A percentile compares a stretch with the other conserved stretches of the same genome.
Conservation (phyloP, 495 filamentous ascomycete genomes). For the Chaetomidium leptoderma region DNA sequence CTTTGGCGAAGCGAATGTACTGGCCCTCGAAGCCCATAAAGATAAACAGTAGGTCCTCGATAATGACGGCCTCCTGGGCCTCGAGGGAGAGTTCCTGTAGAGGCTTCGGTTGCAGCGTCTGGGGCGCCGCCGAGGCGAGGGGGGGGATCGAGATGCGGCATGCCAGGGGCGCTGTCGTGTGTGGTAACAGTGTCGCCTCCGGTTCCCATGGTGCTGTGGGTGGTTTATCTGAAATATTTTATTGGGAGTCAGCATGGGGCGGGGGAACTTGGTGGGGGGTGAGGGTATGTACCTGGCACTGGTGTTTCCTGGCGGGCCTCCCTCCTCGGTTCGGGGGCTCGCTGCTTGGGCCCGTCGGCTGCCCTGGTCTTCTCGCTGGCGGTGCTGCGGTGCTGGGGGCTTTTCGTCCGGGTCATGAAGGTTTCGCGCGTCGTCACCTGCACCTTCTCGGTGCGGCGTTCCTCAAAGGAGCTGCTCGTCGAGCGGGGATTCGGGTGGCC, state of each 20-base stretch:
- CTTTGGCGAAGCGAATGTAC: slow-evolving; percentile 79
- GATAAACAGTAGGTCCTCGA: slow-evolving; percentile 88
- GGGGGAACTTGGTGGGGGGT: slow-evolving; percentile 1
- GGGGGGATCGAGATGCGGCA: slow-evolving; percentile 81
- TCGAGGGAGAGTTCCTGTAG: slow-evolving; percentile 70
- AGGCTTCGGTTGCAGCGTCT: slow-evolving; percentile 63
- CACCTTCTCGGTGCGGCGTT: slow-evolving; percentile 47
- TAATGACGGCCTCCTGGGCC: slow-evolving; percentile 75
- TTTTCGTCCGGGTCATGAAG: slow-evolving; percentile 56
- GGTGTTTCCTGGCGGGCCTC: slow-evolving; percentile 40
- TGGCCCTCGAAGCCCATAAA: slow-evolving; percentile 99
- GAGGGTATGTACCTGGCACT: slow-evolving; percentile 31
- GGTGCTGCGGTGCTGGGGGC: slow-evolving; percentile 58
- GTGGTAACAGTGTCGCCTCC: slow-evolving; percentile 71
- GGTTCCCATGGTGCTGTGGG: slow-evolving; percentile 62
- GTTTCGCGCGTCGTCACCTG: slow-evolving; percentile 64
- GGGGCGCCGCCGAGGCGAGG: slow-evolving; percentile 66
- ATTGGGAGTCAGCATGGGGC: slow-evolving; percentile 7
- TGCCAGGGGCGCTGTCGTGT: slow-evolving; percentile 84
- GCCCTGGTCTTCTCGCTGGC: slow-evolving; percentile 31
- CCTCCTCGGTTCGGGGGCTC: slow-evolving; percentile 39
- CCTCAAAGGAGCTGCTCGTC: slow-evolving; percentile 38
- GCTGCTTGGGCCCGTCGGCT: slow-evolving; percentile 41
- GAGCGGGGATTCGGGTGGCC: slow-evolving; percentile 36
- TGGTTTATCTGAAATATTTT: slow-evolving; percentile 24